A percentile compares a stretch with the other conserved stretches of the same genome.
These are phyloP conservation scores for Xylaria sp. DNA, from an alignment of 2,329 filamentous ascomycete genomes.

Conservation along the genomic window DNA sequence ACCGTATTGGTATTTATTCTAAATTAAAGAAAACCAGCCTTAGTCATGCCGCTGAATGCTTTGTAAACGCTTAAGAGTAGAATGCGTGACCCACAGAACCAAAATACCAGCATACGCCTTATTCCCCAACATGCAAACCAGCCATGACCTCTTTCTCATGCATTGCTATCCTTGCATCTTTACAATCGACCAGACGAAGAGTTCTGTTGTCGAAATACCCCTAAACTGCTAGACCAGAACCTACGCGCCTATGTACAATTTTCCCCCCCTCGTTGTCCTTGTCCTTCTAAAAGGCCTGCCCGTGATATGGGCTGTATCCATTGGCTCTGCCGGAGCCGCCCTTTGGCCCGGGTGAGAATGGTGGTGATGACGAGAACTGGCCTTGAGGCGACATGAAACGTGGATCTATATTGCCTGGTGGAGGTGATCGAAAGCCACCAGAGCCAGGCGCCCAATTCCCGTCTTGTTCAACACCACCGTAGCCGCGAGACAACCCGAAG, in stretches of 20 bases:
- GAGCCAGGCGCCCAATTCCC: conserved; percentile 49
- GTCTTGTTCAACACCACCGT: conserved; percentile 48
- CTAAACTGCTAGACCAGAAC: conserved; percentile 4
- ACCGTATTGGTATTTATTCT: conserved; percentile 5
- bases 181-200: conserved; percentile 1
- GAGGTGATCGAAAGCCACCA: conserved; percentile 44
- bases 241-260: conserved; percentile 22
- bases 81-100: not conserved
- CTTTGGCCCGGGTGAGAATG: conserved; percentile 33
- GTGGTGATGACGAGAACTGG: conserved; percentile 41
- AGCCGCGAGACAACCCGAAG: conserved; percentile 43
- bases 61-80: not conserved
- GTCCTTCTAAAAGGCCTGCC: conserved; percentile 46
- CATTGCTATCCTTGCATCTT: conserved; percentile 29
- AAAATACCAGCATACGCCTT: conserved; percentile 20
- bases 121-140: conserved; percentile 30
- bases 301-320: conserved; percentile 45
- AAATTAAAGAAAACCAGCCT: conserved; percentile 1
- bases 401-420: conserved; percentile 44
- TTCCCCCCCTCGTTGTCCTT: not conserved
- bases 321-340: conserved; percentile 20
- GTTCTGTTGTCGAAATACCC: conserved; percentile 26
- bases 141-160: conserved; percentile 21
- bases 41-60: conserved; percentile 14
- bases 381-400: conserved; percentile 43